A percentile compares a stretch with the other conserved stretches of the same genome.
Evolutionary conservation across 352 stramenopile genomes (phyloP).

Genomic region (Phytophthora quininea): DNA sequence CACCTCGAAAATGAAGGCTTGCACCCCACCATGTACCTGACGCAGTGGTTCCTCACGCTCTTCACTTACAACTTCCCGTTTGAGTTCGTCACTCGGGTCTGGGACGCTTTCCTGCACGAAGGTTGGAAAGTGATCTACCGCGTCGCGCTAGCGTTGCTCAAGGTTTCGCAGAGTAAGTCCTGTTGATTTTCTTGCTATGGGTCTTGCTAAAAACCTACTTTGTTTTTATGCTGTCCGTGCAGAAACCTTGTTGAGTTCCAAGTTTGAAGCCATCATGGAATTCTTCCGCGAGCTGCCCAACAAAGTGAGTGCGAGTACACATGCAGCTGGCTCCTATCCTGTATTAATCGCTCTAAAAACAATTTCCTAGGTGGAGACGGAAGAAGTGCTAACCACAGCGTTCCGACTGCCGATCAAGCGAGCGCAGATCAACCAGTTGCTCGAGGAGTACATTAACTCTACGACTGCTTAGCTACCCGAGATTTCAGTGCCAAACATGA

Average conservation of each 20-base stretch:
- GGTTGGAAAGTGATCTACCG: conserved; percentile 98
- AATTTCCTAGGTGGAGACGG: conserved; percentile 51
- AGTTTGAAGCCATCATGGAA: conserved; percentile 84
- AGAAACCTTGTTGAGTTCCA: conserved; percentile 60
- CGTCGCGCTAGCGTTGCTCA: conserved; percentile 93
- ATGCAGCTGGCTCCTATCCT: conserved; percentile 2
- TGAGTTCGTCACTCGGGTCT: conserved; percentile 96
- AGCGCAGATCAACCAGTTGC: conserved; percentile 47
- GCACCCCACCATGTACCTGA: conserved; percentile 94
- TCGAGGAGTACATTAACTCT: conserved; percentile 60
- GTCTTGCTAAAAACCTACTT: neutral
- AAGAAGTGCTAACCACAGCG: conserved; percentile 60
- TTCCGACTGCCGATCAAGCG: conserved; percentile 69
- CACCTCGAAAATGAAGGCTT: conserved; percentile 79
- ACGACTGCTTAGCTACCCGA: conserved; percentile 35
- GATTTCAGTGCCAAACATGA: neutral
- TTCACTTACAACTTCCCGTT: conserved; percentile 98
- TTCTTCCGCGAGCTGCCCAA: conserved; percentile 80
- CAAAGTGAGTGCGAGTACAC: conserved; percentile 35
- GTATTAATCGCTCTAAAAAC: conserved; percentile 3
- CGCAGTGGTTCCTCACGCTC: conserved; percentile 97
- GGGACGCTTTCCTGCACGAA: conserved; percentile 96
- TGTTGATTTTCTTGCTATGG: neutral
- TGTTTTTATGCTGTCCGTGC: conserved; percentile 1
- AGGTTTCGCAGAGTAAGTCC: conserved; percentile 72